A percentile compares a stretch with the other conserved stretches of the same genome.
Conservation (phyloP, 192 early-diverging fungal genomes). For the Podila epicladia region DNA sequence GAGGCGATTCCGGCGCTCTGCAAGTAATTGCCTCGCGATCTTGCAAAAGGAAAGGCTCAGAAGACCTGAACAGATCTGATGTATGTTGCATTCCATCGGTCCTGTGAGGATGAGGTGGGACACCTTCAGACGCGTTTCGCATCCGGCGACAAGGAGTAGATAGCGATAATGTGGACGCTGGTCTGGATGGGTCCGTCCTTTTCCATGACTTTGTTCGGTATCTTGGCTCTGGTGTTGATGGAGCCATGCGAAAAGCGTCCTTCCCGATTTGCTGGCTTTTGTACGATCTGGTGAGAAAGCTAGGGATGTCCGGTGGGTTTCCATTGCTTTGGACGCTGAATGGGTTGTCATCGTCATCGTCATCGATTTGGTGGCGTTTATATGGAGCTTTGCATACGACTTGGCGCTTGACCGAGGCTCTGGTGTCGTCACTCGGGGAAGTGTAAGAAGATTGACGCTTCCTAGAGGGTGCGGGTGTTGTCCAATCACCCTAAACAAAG, state of each 20-base stretch:
- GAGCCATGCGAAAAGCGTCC: background rate
- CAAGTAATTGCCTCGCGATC: background rate
- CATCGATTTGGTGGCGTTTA: background rate
- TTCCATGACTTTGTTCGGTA: too few relatives aligned
- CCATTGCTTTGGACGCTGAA: background rate
- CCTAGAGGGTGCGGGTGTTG: background rate
- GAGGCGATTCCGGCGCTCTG: background rate
- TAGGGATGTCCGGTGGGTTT: background rate
- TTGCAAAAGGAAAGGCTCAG: background rate
- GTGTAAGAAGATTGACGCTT: background rate
- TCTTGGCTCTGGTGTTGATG: background rate
- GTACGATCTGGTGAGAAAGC: background rate
- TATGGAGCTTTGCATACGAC: background rate
- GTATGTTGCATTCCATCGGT: background rate
- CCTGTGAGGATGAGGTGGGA: background rate
- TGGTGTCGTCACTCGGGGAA: background rate
- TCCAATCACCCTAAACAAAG: background rate
- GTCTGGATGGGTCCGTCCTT: too few relatives aligned
- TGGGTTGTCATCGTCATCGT: conserved; percentile 1
- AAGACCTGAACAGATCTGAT: background rate
- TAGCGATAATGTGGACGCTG: background rate
- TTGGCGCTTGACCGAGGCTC: background rate
- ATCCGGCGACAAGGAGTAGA: background rate
- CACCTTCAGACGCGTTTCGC: background rate
- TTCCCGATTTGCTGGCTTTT: background rate